These are phyloP conservation scores for Xylaria bambusicola DNA, from an alignment of 495 filamentous ascomycete species.

Conservation along the genomic window DNA sequence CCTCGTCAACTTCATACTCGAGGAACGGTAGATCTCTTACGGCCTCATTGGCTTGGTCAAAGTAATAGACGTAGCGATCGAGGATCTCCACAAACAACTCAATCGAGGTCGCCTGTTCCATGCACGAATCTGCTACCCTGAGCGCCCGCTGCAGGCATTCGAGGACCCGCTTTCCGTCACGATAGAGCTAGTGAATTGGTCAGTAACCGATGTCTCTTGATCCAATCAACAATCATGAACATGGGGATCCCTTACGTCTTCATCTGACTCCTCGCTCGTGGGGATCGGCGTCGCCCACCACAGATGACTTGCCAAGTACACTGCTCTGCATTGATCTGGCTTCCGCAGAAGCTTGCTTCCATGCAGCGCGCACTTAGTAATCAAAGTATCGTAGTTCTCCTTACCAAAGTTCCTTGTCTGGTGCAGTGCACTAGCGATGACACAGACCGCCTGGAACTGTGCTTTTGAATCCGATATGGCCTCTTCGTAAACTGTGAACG, in stretches of 20 bases:
- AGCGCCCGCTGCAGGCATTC: slow-evolving; percentile 95
- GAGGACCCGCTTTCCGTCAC: slow-evolving; percentile 93
- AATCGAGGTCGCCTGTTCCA: slow-evolving; percentile 98
- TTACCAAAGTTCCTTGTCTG: slow-evolving; percentile 83
- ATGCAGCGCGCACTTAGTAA: slow-evolving; percentile 95
- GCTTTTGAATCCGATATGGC: slow-evolving; percentile 90
- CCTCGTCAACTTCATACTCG: background rate
- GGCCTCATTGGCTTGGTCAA: slow-evolving; percentile 97
- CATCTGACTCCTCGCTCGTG: slow-evolving; percentile 77
- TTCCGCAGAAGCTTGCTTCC: slow-evolving; percentile 97
- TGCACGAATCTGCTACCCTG: slow-evolving; percentile 95
- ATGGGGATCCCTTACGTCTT: slow-evolving; percentile 61
- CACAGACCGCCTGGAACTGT: slow-evolving; percentile 96
- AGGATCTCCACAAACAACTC: slow-evolving; percentile 98
- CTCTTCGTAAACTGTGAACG: slow-evolving; percentile 98
- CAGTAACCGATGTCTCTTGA: background rate
- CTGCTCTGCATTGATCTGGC: slow-evolving; percentile 94
- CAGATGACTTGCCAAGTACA: slow-evolving; percentile 92
- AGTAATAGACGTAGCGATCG: slow-evolving; percentile 98
- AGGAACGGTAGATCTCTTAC: slow-evolving; percentile 49
- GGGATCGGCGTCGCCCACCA: slow-evolving; percentile 96
- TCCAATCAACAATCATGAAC: background rate
- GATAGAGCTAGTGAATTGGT: slow-evolving; percentile 70
- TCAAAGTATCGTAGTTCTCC: slow-evolving; percentile 98
- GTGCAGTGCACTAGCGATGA: slow-evolving; percentile 88